These are phyloP conservation scores for Takashimella tepidaria DNA, from an alignment of 1,284 basidiomycete species.

Conservation along the genomic window DNA sequence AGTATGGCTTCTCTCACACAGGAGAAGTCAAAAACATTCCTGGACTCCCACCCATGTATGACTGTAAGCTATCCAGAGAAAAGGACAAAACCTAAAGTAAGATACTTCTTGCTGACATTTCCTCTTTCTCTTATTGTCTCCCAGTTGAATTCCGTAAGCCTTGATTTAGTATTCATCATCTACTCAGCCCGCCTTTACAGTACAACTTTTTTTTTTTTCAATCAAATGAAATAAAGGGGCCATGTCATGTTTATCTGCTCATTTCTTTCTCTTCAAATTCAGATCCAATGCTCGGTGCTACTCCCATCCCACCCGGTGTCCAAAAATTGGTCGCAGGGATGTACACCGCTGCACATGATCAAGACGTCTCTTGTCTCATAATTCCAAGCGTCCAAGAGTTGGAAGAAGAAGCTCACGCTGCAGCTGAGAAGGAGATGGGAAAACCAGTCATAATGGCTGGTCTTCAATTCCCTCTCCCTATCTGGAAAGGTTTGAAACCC, in stretches of 20 bases:
- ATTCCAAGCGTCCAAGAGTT: conserved; percentile 9
- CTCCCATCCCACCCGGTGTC: conserved; percentile 5
- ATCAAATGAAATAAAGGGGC: no score
- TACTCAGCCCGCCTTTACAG: no score
- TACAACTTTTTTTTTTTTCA: no score
- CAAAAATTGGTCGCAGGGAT: neutral
- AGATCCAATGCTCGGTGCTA: conserved; percentile 9
- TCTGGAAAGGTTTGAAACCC: conserved; percentile 14
- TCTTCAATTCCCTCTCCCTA: conserved; percentile 14
- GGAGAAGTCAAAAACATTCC: conserved; percentile 12
- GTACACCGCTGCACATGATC: conserved; percentile 3
- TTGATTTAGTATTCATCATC: no score
- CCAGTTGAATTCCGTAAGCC: no score
- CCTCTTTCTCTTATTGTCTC: no score
- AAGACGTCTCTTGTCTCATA: conserved; percentile 8
- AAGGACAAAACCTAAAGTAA: no score
- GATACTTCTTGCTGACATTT: no score
- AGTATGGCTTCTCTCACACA: conserved; percentile 5
- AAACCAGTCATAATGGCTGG: conserved; percentile 18
- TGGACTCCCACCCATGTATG: conserved; percentile 14
- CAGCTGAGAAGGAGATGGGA: conserved; percentile 11
- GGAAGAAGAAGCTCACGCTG: conserved; percentile 10
- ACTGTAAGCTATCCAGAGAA: conserved; percentile 17
- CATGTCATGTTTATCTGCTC: no score
- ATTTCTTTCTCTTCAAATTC: neutral